Evolutionary conservation across 345 rosid species (phyloP).

Genomic region (Mallotus nudiflorus): DNA sequence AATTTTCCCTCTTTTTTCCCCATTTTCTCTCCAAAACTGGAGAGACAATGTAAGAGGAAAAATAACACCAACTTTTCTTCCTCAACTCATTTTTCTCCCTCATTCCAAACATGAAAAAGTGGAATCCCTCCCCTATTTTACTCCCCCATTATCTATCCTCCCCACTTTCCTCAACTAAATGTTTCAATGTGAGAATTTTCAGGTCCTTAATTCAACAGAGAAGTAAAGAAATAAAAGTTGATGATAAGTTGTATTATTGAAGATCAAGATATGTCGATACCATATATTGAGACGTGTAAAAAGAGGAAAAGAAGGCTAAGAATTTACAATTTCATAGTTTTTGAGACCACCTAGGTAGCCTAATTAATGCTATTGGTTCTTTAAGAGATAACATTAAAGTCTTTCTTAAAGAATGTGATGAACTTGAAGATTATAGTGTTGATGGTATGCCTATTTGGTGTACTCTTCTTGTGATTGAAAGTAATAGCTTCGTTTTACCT

Average conservation of each 20-base stretch:
- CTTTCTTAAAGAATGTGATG: constrained; percentile 52
- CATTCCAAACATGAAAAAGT: too few species aligned
- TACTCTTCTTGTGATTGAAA: constrained; percentile 50
- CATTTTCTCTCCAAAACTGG: too few species aligned
- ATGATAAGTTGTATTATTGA: too few species aligned
- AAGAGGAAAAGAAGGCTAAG: constrained; percentile 64
- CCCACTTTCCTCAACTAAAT: too few species aligned
- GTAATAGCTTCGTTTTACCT: constrained; percentile 51
- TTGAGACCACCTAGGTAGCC: constrained; percentile 44
- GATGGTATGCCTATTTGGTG: constrained; percentile 68
- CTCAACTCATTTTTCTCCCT: too few species aligned
- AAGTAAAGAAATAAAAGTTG: too few species aligned
- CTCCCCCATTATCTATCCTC: too few species aligned
- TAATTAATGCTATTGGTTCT: constrained; percentile 39
- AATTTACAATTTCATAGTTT: constrained; percentile 45
- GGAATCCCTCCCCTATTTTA: too few species aligned
- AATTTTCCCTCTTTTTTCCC: too few species aligned
- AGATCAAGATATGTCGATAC: constrained; percentile 46
- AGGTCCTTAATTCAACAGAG: not conserved
- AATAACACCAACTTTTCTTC: too few species aligned
- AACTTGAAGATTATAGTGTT: constrained; percentile 49
- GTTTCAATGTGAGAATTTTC: not conserved
- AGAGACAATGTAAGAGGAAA: too few species aligned
- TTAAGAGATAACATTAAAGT: constrained; percentile 59
- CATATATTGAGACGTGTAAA: constrained; percentile 55